Evolutionary conservation across 805 yeast genomes (phyloP), one percentile per base, ranked within the genome.

Genomic region (Hanseniaspora vineae): DNA sequence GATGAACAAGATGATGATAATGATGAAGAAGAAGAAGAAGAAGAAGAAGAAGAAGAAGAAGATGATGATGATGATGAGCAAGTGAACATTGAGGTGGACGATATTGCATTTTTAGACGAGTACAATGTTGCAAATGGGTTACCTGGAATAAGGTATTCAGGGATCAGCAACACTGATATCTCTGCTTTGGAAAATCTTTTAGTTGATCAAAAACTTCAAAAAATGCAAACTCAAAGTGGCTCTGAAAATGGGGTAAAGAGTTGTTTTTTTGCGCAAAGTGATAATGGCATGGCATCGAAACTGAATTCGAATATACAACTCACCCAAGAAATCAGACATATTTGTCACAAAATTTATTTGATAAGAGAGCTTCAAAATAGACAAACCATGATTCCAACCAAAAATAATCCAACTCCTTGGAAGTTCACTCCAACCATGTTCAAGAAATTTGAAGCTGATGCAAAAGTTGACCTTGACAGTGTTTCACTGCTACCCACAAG

Each of bases 341-440:
- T 86, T 3, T 89, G 97, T 60, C 84, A 87, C 66, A 89, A 89
- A 61, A 85, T 92, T 18, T 80, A 90, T 4, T 67, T 88, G 44
- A 85, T 92, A 50, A 72, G 96, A 54, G 89, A 89, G 58, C 82
- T 92, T 82, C 97, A 92, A 64, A 83, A 83, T 17, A 48, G 50
- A 42, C 50, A 48, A 12, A 45, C 44, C 1, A 15, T 48, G 35
- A 42, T 48, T 12, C 47, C 50, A 1, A 43, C 46, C 9, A 46
- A 44, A 10, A 48, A 48, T 35, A 48, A 48, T 29, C 48, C 50
- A 14, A 35, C 42, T 19, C 42, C 50, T 15, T 42, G 39, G 32
- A 48, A 45, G 20, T 45, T 48, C 17, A 45, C 45, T 14, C 48
- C 50, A 1, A 42, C 50, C 1, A 23, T 48, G 12, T 48, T 39